Conservation (phyloP, 1,284 basidiomycete genomes). For the Malassezia brasiliensis region DNA sequence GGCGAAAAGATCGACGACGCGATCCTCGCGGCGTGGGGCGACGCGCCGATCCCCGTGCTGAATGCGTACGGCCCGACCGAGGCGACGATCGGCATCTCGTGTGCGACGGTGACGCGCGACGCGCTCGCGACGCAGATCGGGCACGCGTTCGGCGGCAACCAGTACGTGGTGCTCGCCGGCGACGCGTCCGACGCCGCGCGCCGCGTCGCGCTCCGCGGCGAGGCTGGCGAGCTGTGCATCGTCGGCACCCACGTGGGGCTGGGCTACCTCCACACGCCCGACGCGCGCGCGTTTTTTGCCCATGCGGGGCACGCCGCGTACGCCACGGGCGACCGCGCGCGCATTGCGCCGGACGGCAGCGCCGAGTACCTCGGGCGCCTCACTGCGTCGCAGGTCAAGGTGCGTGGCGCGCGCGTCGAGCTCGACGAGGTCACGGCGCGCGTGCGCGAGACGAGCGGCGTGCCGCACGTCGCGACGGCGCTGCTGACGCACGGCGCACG, state of each 20-base stretch:
- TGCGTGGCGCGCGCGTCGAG: slow-evolving; percentile 41
- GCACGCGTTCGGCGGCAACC: slow-evolving; percentile 32
- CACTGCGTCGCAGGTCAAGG: slow-evolving; percentile 39
- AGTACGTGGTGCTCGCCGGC: slow-evolving; percentile 26
- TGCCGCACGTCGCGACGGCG: slow-evolving; percentile 20
- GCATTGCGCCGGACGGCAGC: slow-evolving; percentile 27
- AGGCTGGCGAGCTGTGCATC: slow-evolving; percentile 39
- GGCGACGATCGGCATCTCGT: slow-evolving; percentile 41
- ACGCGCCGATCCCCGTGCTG: slow-evolving; percentile 24
- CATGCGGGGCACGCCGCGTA: slow-evolving; percentile 22
- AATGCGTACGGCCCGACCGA: slow-evolving; percentile 46
- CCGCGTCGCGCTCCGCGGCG: slow-evolving; percentile 25
- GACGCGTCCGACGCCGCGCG: slow-evolving; percentile 13
- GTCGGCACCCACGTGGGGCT: slow-evolving; percentile 36
- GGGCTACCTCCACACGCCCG: slow-evolving; percentile 23
- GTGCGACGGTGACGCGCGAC: slow-evolving; percentile 23
- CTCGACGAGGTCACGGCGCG: slow-evolving; percentile 36
- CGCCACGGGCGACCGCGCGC: slow-evolving; percentile 39
- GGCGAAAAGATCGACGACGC: slow-evolving; percentile 36
- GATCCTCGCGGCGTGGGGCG: slow-evolving; percentile 31
- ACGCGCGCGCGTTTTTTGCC: slow-evolving; percentile 25
- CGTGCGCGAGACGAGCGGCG: slow-evolving; percentile 7
- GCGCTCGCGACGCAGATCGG: slow-evolving; percentile 31
- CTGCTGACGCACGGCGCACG: slow-evolving; percentile 22
- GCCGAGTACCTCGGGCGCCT: slow-evolving; percentile 40